These are phyloP conservation scores for Fusarium albidum DNA, from an alignment of 2,329 filamentous ascomycete species.

Conservation along the genomic window DNA sequence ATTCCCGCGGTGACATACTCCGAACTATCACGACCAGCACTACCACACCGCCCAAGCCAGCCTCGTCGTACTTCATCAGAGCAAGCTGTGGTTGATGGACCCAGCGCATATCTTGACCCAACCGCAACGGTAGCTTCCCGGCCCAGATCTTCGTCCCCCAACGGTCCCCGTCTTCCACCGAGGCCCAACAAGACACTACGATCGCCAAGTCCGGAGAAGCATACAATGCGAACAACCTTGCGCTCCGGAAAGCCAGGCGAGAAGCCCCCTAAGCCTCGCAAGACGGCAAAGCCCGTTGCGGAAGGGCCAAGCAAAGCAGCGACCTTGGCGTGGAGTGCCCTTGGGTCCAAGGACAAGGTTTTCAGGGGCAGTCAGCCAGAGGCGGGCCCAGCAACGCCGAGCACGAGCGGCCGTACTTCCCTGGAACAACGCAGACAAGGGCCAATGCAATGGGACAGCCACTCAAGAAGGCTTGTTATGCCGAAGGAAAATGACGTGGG, in stretches of 20 bases:
- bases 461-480: constrained; percentile 59
- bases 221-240: constrained; percentile 69
- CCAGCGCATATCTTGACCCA: constrained; percentile 30
- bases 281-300: constrained; percentile 50
- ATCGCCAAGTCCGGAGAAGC: constrained; percentile 67
- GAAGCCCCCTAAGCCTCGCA: constrained; percentile 50
- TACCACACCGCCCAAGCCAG: constrained; percentile 65
- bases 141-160: constrained; percentile 45
- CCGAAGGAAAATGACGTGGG: constrained; percentile 47
- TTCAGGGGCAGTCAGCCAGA: constrained; percentile 40
- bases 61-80: constrained; percentile 64
- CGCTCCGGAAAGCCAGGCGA: constrained; percentile 58
- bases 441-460: constrained; percentile 61
- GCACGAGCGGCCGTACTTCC: constrained; percentile 35
- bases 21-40: constrained; percentile 76
- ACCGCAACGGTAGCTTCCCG: constrained; percentile 25
- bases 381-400: constrained; percentile 27
- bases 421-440: constrained; percentile 47
- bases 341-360: constrained; percentile 51
- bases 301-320: constrained; percentile 71
- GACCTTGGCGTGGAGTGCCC: constrained; percentile 66
- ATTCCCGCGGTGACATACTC: constrained; percentile 82
- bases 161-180: constrained; percentile 36
- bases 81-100: constrained; percentile 49
- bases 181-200: constrained; percentile 52